These are phyloP conservation scores for Hanseniaspora clermontiae DNA, from an alignment of 805 yeast species.

Conservation along the genomic window DNA sequence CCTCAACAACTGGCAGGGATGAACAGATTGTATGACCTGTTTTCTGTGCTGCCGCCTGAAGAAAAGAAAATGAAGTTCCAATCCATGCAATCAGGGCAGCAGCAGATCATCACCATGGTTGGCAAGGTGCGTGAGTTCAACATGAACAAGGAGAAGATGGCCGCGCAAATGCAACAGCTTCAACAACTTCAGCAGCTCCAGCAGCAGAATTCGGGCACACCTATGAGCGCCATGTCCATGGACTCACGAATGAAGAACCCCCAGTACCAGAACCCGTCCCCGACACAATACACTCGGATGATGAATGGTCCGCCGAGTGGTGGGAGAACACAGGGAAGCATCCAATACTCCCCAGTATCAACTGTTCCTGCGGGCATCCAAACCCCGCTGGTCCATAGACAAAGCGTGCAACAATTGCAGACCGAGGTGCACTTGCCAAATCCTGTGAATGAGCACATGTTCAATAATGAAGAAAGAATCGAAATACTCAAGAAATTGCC, in stretches of 20 bases:
- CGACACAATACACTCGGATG: neutral
- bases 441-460: neutral
- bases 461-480: neutral
- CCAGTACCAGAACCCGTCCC: neutral
- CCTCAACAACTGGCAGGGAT: constrained; percentile 8
- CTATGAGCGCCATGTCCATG: constrained; percentile 7
- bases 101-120: constrained; percentile 9
- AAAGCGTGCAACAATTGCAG: constrained; percentile 31
- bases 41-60: neutral
- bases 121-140: constrained; percentile 8
- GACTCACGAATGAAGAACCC: constrained; percentile 16
- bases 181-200: constrained; percentile 10
- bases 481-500: constrained; percentile 3
- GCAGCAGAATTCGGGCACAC: constrained; percentile 21
- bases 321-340: neutral
- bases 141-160: constrained; percentile 5
- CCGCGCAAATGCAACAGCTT: neutral
- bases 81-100: constrained; percentile 4
- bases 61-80: constrained; percentile 9
- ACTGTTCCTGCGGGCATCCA: neutral
- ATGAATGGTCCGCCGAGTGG: neutral
- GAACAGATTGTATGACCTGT: constrained; percentile 7
- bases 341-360: neutral
- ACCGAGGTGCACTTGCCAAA: neutral
- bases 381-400: constrained; percentile 32